Conservation (phyloP, 306 rosid species). For the Vigna nakashimae region DNA sequence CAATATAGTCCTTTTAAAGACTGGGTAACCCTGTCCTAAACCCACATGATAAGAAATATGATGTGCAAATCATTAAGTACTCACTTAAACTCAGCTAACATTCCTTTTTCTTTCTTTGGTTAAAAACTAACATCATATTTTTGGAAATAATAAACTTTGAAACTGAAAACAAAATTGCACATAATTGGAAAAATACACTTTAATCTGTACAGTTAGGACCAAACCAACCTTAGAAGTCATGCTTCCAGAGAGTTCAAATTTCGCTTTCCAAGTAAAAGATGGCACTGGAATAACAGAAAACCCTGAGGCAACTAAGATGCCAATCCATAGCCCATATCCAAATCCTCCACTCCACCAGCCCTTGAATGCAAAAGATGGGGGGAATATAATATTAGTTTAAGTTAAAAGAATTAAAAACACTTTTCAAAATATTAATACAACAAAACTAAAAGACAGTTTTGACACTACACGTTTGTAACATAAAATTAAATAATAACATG, state of each 20-base stretch:
- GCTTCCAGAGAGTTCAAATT: conserved; percentile 68
- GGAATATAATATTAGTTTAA: conserved; percentile 27
- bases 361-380: conserved; percentile 52
- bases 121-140: conserved; percentile 5
- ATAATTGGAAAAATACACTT: not conserved
- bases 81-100: not conserved
- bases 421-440: conserved; percentile 25
- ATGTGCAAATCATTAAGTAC: not conserved
- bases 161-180: conserved; percentile 7
- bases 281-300: conserved; percentile 90
- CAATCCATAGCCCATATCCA: conserved; percentile 95
- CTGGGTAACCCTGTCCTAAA: not conserved
- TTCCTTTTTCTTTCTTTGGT: not conserved
- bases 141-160: not conserved
- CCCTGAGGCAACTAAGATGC: conserved; percentile 82
- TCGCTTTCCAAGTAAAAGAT: conserved; percentile 77
- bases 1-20: not conserved
- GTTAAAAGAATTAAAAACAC: conserved; percentile 26
- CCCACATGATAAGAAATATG: not conserved
- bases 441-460: conserved; percentile 5
- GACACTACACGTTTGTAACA: not conserved
- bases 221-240: conserved; percentile 68
- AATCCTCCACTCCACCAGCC: conserved; percentile 99
- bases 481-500: not conserved
- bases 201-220: conserved; percentile 23